Percentiles rank a stretch among this genome's conserved stretches.
Evolutionary conservation across 495 filamentous ascomycete genomes (phyloP).

Genomic region (Penicillium subrubescens): DNA sequence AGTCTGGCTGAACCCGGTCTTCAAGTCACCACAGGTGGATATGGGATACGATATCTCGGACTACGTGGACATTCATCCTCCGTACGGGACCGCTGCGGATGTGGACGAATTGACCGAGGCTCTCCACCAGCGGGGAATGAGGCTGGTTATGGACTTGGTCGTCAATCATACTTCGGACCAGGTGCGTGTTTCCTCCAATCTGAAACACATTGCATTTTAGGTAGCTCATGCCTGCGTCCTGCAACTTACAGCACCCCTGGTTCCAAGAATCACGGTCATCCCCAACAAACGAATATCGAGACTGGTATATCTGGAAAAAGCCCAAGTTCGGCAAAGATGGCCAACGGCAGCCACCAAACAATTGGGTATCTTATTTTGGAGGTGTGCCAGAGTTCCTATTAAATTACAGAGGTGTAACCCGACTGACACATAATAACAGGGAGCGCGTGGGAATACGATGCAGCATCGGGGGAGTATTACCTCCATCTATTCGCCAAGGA

Average conservation of each 20-base stretch:
- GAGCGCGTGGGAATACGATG: slow-evolving; percentile 62
- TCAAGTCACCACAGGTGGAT: slow-evolving; percentile 50
- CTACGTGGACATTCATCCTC: slow-evolving; percentile 50
- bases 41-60: slow-evolving; percentile 58
- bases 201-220: too few relatives aligned
- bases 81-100: slow-evolving; percentile 57
- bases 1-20: slow-evolving; percentile 59
- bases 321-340: slow-evolving; percentile 48
- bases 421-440: background rate
- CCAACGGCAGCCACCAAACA: slow-evolving; percentile 58
- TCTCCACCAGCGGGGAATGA: slow-evolving; percentile 54
- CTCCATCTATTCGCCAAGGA: slow-evolving; percentile 61
- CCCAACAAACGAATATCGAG: slow-evolving; percentile 43
- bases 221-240: too few relatives aligned
- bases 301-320: slow-evolving; percentile 69
- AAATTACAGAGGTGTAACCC: background rate
- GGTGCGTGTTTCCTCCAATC: slow-evolving; percentile 20
- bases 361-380: slow-evolving; percentile 55
- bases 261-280: slow-evolving; percentile 56
- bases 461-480: slow-evolving; percentile 62
- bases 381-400: slow-evolving; percentile 5
- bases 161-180: slow-evolving; percentile 56
- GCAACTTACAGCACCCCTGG: slow-evolving; percentile 17
- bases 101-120: slow-evolving; percentile 53
- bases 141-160: slow-evolving; percentile 58